Base-by-base conservation (phyloP, 2,329 filamentous ascomycete genomes). In the Hypocreales sp. region DNA sequence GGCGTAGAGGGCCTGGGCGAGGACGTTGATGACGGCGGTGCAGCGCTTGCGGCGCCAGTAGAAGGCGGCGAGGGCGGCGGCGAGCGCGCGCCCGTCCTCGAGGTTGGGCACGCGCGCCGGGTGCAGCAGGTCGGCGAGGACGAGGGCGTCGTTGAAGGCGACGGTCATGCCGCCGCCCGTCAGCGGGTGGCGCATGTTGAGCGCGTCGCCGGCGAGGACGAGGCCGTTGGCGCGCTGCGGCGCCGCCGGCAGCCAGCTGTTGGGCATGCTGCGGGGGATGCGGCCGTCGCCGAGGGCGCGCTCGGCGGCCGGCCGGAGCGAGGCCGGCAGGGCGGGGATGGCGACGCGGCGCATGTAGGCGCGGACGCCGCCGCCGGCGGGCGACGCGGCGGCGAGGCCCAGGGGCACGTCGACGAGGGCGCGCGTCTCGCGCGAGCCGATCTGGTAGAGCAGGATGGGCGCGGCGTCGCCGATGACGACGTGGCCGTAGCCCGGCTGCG, bases 171-270 rank as follows among this genome's bases (percentile, higher is more conserved):
- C 90, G 38, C 90, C 90, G 28, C 90, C 90, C 0, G 90, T 98
- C 9, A 98, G 66, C 2, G 90, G 90, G 55, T 98, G 90, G n/a
- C 90, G 80, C 90, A 98, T 98, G 60, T 98, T 98, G 66, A 92
- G 77, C 10, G 90, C 87, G 49, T 98, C 90, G 32, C 90, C 90
- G 7, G 95, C 66, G 20, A 98, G 61, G 26, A 93, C 64, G 33
- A 93, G 67, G 46, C 80, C 79, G 24, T 53, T 53, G 24, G 45
- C 33, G 4, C 43, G 44, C 33, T 79, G 79, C 24, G 55, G 56
- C 1, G 72, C 67, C 0, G 90, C 72, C 5, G 90, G 86, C 3
- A 98, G 70, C 64, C 80, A 98, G 34, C 79, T 87, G 56, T 95
- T 98, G 28, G 90, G 90, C 90, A 98, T 98, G 40, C 73, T 82